These are phyloP conservation scores for Funneliformis mosseae DNA, from an alignment of 192 early-diverging fungal species.

Conservation along the genomic window DNA sequence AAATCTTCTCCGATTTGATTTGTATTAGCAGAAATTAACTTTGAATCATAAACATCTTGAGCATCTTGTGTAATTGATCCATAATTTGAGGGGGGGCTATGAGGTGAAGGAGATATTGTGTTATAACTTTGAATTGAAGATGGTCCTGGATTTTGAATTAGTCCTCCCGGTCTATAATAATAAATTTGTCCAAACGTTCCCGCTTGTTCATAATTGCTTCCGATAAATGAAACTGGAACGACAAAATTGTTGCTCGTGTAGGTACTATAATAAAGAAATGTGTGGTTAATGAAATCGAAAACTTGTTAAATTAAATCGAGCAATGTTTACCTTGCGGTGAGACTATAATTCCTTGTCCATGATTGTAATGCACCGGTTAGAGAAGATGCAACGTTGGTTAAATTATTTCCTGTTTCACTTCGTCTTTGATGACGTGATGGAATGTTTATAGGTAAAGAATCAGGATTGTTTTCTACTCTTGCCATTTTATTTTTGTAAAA, in stretches of 20 bases:
- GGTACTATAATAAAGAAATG: not conserved
- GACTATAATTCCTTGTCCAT: constrained; percentile 17
- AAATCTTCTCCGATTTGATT: not conserved
- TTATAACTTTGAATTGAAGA: not conserved
- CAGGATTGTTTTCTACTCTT: not conserved
- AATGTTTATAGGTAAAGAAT: constrained; percentile 19
- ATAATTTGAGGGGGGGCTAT: not conserved
- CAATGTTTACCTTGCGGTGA: not conserved
- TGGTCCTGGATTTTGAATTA: not conserved
- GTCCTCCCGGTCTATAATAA: not conserved
- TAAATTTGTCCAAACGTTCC: too few relatives aligned
- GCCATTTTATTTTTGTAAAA: not conserved
- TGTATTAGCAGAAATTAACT: not conserved
- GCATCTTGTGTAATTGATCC: not conserved
- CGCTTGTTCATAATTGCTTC: not conserved
- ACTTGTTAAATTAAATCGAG: not conserved
- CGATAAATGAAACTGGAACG: constrained; percentile 23
- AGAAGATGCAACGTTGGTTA: not conserved
- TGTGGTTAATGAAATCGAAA: not conserved
- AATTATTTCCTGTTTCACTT: not conserved
- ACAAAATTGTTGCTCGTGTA: constrained; percentile 22
- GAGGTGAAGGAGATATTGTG: not conserved
- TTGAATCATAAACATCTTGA: not conserved
- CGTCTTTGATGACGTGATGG: not conserved
- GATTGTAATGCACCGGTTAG: constrained; percentile 13